Percentiles rank a stretch among this genome's conserved stretches.
Evolutionary conservation across 441 rosid genomes (phyloP).

Genomic region (Pelargonium citronellum): DNA sequence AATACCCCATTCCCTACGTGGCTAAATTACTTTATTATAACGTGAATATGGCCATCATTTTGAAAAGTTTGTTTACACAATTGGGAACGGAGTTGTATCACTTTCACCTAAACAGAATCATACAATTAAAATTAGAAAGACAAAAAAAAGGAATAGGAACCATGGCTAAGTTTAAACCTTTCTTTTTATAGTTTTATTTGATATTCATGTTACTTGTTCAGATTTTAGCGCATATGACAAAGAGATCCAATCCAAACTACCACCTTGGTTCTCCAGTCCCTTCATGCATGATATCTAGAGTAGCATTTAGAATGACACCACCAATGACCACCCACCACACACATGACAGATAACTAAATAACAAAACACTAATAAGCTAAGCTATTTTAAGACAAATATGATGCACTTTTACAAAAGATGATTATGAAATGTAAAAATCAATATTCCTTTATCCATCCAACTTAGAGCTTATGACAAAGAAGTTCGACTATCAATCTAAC

Average conservation of each 20-base stretch:
- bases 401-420: too few species aligned
- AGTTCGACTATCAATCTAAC: too few species aligned
- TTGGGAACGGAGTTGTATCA: conserved; percentile 7
- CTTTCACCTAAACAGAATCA: conserved; percentile 6
- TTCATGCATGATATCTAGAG: neutral
- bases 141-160: neutral
- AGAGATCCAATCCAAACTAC: neutral
- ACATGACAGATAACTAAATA: too few species aligned
- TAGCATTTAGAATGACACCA: neutral
- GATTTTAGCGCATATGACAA: neutral
- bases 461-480: too few species aligned
- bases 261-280: neutral
- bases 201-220: neutral
- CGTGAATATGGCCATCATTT: neutral
- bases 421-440: too few species aligned
- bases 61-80: neutral
- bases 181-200: conserved; percentile 2
- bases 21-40: neutral
- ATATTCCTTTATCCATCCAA: too few species aligned
- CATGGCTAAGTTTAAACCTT: neutral
- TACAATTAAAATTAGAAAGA: neutral
- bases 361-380: too few species aligned
- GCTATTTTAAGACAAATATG: too few species aligned
- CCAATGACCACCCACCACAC: neutral
- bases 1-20: neutral